phyloP scores from a whole-genome alignment of 495 filamentous ascomycete species.

The Sphaerosporella brunnea region DNA sequence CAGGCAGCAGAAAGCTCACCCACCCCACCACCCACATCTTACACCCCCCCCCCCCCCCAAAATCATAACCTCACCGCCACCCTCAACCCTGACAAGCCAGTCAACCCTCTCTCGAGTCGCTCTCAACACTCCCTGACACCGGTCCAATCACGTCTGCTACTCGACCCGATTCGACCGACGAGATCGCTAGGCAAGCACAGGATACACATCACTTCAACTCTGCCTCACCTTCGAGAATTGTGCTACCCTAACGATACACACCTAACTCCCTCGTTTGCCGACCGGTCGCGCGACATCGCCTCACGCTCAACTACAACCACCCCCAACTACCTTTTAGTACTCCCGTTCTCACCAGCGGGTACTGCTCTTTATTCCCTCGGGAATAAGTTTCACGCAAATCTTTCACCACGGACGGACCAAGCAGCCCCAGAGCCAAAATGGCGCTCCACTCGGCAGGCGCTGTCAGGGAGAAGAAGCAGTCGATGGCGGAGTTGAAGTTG shows the following conservation, averaged over 20 bases:
- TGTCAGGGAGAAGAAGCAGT: conserved; percentile 69
- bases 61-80: not conserved
- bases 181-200: too few species aligned
- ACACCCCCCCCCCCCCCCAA: not conserved
- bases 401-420: conserved; percentile 7
- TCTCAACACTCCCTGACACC: not conserved
- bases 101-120: not conserved
- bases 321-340: not conserved
- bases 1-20: not conserved
- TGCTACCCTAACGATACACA: not conserved
- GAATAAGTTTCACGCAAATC: conserved; percentile 4
- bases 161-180: too few species aligned
- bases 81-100: not conserved
- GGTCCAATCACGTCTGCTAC: too few species aligned
- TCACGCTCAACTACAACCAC: not conserved
- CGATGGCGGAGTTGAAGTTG: conserved; percentile 94
- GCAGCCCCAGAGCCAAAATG: conserved; percentile 12
- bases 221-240: not conserved
- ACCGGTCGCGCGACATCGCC: conserved; percentile 1
- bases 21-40: not conserved
- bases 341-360: conserved; percentile 1
- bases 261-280: not conserved
- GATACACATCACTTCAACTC: not conserved
- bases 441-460: conserved; percentile 24
- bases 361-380: conserved; percentile 2